These are phyloP conservation scores for Parachaetomium inaequale DNA, from an alignment of 495 filamentous ascomycete genomes.

Conservation along the genomic window DNA sequence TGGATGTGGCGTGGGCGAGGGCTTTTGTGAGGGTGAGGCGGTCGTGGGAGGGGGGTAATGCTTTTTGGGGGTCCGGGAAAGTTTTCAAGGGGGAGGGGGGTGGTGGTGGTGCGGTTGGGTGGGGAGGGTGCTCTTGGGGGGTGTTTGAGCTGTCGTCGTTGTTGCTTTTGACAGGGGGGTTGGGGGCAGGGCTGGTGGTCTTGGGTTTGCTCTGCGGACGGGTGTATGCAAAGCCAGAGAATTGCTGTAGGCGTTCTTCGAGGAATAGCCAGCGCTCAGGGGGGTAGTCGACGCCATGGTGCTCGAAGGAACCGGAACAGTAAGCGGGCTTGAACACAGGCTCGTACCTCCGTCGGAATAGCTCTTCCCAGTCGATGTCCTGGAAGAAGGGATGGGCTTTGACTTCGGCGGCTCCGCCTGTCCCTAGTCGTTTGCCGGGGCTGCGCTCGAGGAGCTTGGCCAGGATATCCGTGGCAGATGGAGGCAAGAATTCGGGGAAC, in stretches of 20 bases:
- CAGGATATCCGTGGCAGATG: slow-evolving; percentile 70
- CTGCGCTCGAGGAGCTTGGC: slow-evolving; percentile 70
- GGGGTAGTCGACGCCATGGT: not conserved
- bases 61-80: too few species aligned
- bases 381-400: slow-evolving; percentile 86
- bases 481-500: slow-evolving; percentile 64
- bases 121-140: too few species aligned
- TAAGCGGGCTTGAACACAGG: slow-evolving; percentile 69
- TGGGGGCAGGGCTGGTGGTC: not conserved
- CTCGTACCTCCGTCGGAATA: slow-evolving; percentile 79
- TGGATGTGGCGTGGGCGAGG: not conserved
- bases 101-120: not conserved
- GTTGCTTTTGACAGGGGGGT: not conserved
- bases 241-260: not conserved
- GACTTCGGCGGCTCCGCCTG: slow-evolving; percentile 78
- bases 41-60: not conserved
- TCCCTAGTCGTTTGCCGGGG: slow-evolving; percentile 67
- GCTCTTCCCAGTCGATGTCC: slow-evolving; percentile 76
- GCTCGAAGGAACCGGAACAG: not conserved
- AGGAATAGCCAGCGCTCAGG: not conserved
- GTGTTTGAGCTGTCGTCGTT: not conserved
- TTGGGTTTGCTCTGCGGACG: not conserved
- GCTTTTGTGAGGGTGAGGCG: not conserved
- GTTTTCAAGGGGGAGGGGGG: not conserved
- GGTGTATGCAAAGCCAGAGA: not conserved